Evolutionary conservation across 352 stramenopile genomes (phyloP).

Genomic region (Globisporangium sylvaticum): DNA sequence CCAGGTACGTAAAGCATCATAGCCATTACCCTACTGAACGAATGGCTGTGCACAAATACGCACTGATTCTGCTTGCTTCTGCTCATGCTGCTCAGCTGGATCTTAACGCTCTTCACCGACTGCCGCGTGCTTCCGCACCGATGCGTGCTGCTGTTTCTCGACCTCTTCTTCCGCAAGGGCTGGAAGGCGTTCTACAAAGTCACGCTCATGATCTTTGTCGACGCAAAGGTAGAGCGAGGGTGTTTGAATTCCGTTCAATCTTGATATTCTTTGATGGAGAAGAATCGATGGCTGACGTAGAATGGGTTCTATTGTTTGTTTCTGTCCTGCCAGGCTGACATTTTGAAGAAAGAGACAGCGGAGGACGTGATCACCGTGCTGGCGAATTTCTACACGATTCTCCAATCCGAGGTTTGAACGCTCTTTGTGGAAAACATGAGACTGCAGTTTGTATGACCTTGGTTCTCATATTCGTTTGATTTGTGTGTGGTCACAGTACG

Average conservation of each 20-base stretch:
- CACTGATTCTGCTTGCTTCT: no score
- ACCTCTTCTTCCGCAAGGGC: slow-evolving; percentile 46
- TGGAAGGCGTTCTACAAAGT: slow-evolving; percentile 49
- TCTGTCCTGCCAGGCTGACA: not conserved
- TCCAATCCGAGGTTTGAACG: not conserved
- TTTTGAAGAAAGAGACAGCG: slow-evolving; percentile 6
- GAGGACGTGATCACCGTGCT: slow-evolving; percentile 7
- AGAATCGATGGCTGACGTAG: not conserved
- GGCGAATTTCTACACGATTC: not conserved
- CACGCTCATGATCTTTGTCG: slow-evolving; percentile 35
- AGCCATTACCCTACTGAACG: not conserved
- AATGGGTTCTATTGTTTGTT: not conserved
- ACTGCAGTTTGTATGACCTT: not conserved
- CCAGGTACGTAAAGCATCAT: slow-evolving; percentile 21
- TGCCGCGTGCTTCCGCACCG: slow-evolving; percentile 35
- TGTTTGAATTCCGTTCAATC: not conserved
- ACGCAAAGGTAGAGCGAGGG: slow-evolving; percentile 26
- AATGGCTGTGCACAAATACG: not conserved
- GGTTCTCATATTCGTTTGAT: not conserved
- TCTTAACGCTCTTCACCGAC: slow-evolving; percentile 51
- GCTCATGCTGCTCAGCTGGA: no score
- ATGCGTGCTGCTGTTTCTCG: slow-evolving; percentile 35
- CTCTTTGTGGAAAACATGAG: not conserved
- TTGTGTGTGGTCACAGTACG: slow-evolving; percentile 16
- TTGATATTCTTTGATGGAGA: not conserved